Base-by-base conservation (phyloP, 192 early-diverging fungal species). In the Coemansia sp. region DNA sequence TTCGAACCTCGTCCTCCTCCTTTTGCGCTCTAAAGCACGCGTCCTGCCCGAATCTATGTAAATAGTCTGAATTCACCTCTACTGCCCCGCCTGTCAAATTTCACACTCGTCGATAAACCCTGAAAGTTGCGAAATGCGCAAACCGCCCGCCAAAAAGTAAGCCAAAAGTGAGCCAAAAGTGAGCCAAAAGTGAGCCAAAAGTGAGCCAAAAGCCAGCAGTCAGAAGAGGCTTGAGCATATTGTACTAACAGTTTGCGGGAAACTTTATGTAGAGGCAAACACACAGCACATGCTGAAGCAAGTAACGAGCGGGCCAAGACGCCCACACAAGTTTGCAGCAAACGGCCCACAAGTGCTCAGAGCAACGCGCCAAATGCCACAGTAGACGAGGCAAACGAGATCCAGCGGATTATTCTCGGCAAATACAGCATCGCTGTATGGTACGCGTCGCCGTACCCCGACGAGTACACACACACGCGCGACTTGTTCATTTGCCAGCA, bases 361-460 rank as follows among this genome's bases (percentile, higher is more conserved):
- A 17, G 19, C 44, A 38, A 28, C 7, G 19, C 28, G 34, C 17
- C 17, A 23, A 62, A 20, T 22, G 20, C 57, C 2, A 59, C 48
- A 21, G 10, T 21, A 2, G 52, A 38, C 4, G 53, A 26, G 26
- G 17, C 21, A 5, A 28, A 10, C 25, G 74, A 80, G 62, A 64
- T 81, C 26, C 56, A 46, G 54, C 65, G 74, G 60, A 84, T 90
- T n/a, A 56, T 88, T 8, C 85, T 96, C 52, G 96, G 93, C 14
- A 67, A 77, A 28, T 93, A 90, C 72, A 86, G 89, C 50, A 94
- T 98, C n/a, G 84, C 87, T 20, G 90, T 93, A 0, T 97, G 95
- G 97, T 97, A 97, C 67, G 71, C 87, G 53, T 90, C 95, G n/a
- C 94, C 94, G 7, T 98, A 93, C 63, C 97, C 97, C 3, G 89